A percentile compares a stretch with the other conserved stretches of the same genome.
phyloP scores from a whole-genome alignment of 345 rosid species.

The Jatropha curcas region DNA sequence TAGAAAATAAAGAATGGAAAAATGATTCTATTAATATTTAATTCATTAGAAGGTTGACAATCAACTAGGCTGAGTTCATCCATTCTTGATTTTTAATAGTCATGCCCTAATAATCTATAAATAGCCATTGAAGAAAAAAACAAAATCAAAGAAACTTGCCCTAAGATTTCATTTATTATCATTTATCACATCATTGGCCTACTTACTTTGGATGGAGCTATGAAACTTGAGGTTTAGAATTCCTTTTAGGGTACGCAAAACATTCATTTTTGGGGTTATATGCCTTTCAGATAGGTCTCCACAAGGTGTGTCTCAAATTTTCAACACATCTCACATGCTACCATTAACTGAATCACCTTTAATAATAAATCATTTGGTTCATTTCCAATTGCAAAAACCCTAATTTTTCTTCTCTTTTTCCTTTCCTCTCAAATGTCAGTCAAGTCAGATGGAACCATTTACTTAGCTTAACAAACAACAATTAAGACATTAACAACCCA shows the following conservation, averaged over 20 bases:
- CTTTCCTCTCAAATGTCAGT: not conserved
- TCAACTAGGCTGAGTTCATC: not conserved
- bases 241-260: not conserved
- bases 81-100: not conserved
- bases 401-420: not conserved
- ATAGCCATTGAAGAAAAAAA: too few species aligned
- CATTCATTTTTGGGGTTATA: not conserved
- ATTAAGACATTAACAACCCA: not conserved
- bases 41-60: not conserved
- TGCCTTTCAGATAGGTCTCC: not conserved
- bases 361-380: not conserved
- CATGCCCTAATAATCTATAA: not conserved
- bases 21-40: not conserved
- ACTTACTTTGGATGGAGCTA: not conserved
- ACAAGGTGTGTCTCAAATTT: not conserved
- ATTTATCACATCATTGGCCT: not conserved
- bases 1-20: not conserved
- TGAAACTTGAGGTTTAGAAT: conserved; percentile 5
- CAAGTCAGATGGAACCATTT: conserved; percentile 3
- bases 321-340: conserved; percentile 6
- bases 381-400: not conserved
- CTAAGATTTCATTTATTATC: not conserved
- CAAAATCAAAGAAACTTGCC: not conserved
- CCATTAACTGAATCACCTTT: not conserved
- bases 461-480: not conserved